Conservation (phyloP, 2,329 filamentous ascomycete species). For the Neopestalotiopsis clavispora region DNA sequence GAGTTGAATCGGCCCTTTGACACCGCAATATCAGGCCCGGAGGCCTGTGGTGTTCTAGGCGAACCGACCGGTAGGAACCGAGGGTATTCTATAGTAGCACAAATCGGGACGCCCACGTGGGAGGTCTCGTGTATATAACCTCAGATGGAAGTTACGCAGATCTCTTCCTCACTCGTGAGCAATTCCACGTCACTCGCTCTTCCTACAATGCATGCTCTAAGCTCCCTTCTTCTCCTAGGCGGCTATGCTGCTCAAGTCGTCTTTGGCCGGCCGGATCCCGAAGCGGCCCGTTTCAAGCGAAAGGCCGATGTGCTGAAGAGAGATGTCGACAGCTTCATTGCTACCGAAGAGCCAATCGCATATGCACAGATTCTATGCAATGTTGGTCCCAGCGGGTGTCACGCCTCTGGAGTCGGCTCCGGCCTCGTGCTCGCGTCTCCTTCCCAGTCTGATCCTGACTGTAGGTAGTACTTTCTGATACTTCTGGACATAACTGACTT, state of each 20-base stretch:
- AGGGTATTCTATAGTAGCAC: constrained; percentile 10
- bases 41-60: neutral
- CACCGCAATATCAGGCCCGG: neutral
- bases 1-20: constrained; percentile 21
- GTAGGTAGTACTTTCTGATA: constrained; percentile 42
- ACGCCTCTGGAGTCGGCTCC: constrained; percentile 49
- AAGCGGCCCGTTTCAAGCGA: constrained; percentile 33
- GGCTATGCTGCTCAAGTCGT: constrained; percentile 56
- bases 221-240: constrained; percentile 56
- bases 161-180: constrained; percentile 22
- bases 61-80: constrained; percentile 11
- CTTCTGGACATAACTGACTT: neutral
- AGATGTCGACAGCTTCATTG: constrained; percentile 57
- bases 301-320: constrained; percentile 48
- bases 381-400: constrained; percentile 60
- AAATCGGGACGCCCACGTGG: constrained; percentile 13
- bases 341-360: constrained; percentile 56
- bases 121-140: constrained; percentile 30
- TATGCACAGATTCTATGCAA: constrained; percentile 60
- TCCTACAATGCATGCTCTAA: constrained; percentile 56
- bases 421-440: constrained; percentile 64
- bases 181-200: constrained; percentile 34
- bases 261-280: constrained; percentile 49
- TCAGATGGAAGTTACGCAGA: constrained; percentile 30
- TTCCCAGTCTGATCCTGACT: constrained; percentile 57